Percentiles rank a stretch among this genome's conserved stretches.
Evolutionary conservation across 2,329 filamentous ascomycete genomes (phyloP).

Genomic region (Fusarium nelsonii): DNA sequence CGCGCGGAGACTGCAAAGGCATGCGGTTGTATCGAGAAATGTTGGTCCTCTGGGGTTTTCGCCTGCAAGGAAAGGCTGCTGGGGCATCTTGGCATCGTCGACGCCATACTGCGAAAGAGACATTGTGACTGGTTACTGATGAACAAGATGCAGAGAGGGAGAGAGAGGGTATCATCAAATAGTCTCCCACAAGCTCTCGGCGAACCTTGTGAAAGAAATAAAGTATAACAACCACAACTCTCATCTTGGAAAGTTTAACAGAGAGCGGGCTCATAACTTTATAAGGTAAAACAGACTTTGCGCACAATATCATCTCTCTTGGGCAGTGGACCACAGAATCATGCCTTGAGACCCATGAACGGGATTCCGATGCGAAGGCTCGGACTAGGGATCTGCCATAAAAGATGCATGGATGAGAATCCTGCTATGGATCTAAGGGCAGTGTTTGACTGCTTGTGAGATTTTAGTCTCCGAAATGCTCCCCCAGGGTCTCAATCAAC

Average conservation of each 20-base stretch:
- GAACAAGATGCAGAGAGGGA: background rate
- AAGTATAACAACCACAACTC: background rate
- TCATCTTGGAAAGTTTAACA: background rate
- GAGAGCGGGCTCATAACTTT: constrained; percentile 19
- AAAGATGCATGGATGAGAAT: constrained; percentile 23
- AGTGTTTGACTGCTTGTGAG: constrained; percentile 36
- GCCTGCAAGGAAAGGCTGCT: constrained; percentile 56
- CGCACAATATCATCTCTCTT: background rate
- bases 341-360: background rate
- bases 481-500: no score
- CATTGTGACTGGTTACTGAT: constrained; percentile 24
- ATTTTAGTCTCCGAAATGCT: constrained; percentile 23
- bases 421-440: constrained; percentile 29
- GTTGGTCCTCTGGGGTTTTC: constrained; percentile 50
- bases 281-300: constrained; percentile 11
- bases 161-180: background rate
- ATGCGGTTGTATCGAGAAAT: constrained; percentile 57
- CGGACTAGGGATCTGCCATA: constrained; percentile 24
- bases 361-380: constrained; percentile 13
- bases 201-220: background rate
- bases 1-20: constrained; percentile 54
- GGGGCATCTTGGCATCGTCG: constrained; percentile 47
- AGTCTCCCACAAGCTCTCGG: background rate
- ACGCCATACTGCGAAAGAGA: constrained; percentile 32
- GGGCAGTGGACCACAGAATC: background rate